phyloP scores from a whole-genome alignment of 78 protist genomes.

The Speleostelium caveatum region DNA sequence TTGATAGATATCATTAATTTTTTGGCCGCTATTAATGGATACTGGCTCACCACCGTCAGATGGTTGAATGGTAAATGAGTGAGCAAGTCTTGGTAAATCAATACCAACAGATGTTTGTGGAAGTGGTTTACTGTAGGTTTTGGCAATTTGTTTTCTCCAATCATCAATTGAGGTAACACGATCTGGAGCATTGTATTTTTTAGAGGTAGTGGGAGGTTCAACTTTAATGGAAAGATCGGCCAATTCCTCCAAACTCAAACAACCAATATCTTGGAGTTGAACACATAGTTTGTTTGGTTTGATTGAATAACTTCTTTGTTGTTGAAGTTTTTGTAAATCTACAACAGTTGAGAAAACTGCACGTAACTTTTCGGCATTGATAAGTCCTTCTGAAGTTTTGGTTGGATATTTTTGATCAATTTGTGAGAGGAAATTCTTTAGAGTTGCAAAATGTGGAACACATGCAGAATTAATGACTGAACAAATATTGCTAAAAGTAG shows the following conservation, averaged over 20 bases:
- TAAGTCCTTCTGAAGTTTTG: constrained; percentile 8
- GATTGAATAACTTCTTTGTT: constrained; percentile 29
- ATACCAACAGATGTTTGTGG: constrained; percentile 49
- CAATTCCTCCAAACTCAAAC: constrained; percentile 43
- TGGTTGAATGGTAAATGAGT: constrained; percentile 8
- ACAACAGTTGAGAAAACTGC: constrained; percentile 30
- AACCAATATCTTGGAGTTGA: constrained; percentile 55
- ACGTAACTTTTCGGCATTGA: constrained; percentile 64
- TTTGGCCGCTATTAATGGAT: not conserved
- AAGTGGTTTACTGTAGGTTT: constrained; percentile 18
- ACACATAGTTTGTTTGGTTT: constrained; percentile 47
- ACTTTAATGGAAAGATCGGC: constrained; percentile 55
- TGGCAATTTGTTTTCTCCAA: constrained; percentile 52
- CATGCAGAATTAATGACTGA: constrained; percentile 32
- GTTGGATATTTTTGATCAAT: constrained; percentile 54
- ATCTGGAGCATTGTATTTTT: constrained; percentile 36
- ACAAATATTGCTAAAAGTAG: constrained; percentile 5
- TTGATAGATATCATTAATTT: constrained; percentile 31
- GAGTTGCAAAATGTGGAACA: constrained; percentile 51
- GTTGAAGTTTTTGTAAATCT: constrained; percentile 63
- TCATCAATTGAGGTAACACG: constrained; percentile 1
- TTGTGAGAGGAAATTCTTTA: constrained; percentile 22
- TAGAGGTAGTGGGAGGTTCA: constrained; percentile 39
- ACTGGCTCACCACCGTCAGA: not conserved
- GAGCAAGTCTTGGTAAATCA: constrained; percentile 59